Base-by-base conservation (phyloP, 2,329 filamentous ascomycete genomes). In the Clarireedia hainanense region DNA sequence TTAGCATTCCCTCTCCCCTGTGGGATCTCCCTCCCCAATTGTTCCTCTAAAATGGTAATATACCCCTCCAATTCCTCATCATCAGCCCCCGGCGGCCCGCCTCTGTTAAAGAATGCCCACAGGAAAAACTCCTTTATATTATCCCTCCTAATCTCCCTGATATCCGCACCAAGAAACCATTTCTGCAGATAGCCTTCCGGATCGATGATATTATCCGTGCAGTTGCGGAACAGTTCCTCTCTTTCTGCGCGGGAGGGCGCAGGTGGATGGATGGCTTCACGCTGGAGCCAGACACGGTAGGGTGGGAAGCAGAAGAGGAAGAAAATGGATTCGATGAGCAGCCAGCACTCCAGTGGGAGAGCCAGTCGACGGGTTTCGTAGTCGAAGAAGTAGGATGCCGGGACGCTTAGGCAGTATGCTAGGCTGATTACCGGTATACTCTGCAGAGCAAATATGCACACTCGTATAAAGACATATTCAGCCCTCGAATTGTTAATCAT, bases 61-160 rank as follows among this genome's bases (percentile, higher is more conserved):
- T 84, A 83, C 56, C 74, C 74, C 39, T 84, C 76, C 47, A 85
- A 64, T 67, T 82, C 78, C 24, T 77, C 75, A 10, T 80, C 72
- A 48, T 79, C 69, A 17, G 74, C 71, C 5, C 71, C 67, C 26
- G 72, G 70, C 48, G 68, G 67, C 4, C 75, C 70, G 9, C 71
- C 73, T 9, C 72, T 71, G 59, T 78, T 79, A 48, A 80, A 74
- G 52, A 85, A 79, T 0, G 78, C 80, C 83, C 81, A 86, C n/a
- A 75, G 69, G 20, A 81, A 72, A 64, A 83, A 84, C 54, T 82
- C 78, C 66, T 79, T 80, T 50, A 85, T 63, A 64, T 85, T 83
- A 34, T 84, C 80, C 14, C 75, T 71, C 54, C 76, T 75, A 47
- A 86, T 79, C 27, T 82, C 79, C 27, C 72, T 68, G 2, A 71